Conservation (phyloP, 805 yeast genomes). For the Yamadazyma sp. region DNA sequence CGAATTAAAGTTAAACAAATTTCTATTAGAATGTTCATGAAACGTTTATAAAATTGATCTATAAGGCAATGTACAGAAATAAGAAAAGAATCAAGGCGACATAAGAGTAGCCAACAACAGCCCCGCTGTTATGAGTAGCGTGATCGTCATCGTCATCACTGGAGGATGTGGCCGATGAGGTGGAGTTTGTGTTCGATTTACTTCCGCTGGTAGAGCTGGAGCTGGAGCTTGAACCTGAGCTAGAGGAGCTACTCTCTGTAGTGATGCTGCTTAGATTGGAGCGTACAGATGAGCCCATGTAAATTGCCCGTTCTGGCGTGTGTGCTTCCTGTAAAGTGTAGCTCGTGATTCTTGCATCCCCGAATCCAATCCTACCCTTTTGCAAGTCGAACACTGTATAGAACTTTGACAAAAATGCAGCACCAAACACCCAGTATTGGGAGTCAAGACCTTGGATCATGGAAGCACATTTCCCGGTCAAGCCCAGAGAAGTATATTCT, state of each 20-base stretch:
- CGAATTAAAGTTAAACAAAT: neutral
- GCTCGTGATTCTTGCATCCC: slow-evolving; percentile 17
- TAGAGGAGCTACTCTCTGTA: neutral
- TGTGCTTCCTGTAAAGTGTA: slow-evolving; percentile 11
- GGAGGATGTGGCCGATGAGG: slow-evolving; percentile 1
- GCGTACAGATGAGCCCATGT: neutral
- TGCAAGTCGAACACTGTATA: slow-evolving; percentile 60
- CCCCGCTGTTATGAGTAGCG: slow-evolving; percentile 11
- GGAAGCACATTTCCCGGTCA: slow-evolving; percentile 58
- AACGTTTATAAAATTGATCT: slow-evolving; percentile 4
- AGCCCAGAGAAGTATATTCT: slow-evolving; percentile 34
- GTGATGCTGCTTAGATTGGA: neutral
- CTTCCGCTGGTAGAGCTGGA: neutral
- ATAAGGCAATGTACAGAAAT: slow-evolving; percentile 9
- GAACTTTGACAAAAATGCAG: slow-evolving; percentile 54
- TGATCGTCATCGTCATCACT: slow-evolving; percentile 1
- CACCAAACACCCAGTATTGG: slow-evolving; percentile 59
- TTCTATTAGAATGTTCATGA: slow-evolving; percentile 1
- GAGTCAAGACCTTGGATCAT: slow-evolving; percentile 58
- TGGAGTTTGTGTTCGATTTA: neutral
- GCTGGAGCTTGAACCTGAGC: slow-evolving; percentile 1
- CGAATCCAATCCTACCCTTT: slow-evolving; percentile 52
- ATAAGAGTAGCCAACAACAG: slow-evolving; percentile 7
- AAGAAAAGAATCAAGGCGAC: slow-evolving; percentile 4
- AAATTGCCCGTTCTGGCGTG: neutral